phyloP scores from a whole-genome alignment of 306 rosid genomes.

The Cucumis melo region DNA sequence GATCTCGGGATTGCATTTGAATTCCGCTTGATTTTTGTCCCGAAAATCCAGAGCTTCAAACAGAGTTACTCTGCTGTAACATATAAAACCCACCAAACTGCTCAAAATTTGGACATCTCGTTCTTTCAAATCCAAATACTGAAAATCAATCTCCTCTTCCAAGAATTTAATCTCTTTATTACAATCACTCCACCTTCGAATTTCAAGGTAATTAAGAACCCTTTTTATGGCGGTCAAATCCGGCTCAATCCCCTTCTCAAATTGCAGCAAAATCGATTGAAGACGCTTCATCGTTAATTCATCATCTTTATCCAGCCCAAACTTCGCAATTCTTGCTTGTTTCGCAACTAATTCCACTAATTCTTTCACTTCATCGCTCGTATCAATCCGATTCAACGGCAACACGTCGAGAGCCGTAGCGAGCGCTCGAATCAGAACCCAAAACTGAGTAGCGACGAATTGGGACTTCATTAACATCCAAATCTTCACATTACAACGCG shows the following conservation, averaged over 20 bases:
- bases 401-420: slow-evolving; percentile 59
- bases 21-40: slow-evolving; percentile 7
- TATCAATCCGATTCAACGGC: slow-evolving; percentile 23
- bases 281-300: slow-evolving; percentile 9
- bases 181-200: slow-evolving; percentile 48
- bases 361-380: slow-evolving; percentile 50
- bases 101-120: slow-evolving; percentile 33
- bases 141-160: slow-evolving; percentile 33
- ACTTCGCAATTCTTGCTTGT: slow-evolving; percentile 40
- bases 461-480: slow-evolving; percentile 42
- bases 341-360: slow-evolving; percentile 32
- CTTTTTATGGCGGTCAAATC: slow-evolving; percentile 11
- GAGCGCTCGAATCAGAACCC: slow-evolving; percentile 18
- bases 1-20: slow-evolving; percentile 19
- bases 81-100: slow-evolving; percentile 44
- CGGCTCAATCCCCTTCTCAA: slow-evolving; percentile 50
- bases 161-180: slow-evolving; percentile 42
- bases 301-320: slow-evolving; percentile 33
- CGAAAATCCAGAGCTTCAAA: slow-evolving; percentile 35
- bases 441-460: slow-evolving; percentile 32
- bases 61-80: slow-evolving; percentile 46
- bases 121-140: slow-evolving; percentile 9
- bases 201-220: slow-evolving; percentile 31
- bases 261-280: slow-evolving; percentile 18
- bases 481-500: slow-evolving; percentile 26